Evolutionary conservation across 148 eudicot species (phyloP).

Genomic region (Cornus controversa): DNA sequence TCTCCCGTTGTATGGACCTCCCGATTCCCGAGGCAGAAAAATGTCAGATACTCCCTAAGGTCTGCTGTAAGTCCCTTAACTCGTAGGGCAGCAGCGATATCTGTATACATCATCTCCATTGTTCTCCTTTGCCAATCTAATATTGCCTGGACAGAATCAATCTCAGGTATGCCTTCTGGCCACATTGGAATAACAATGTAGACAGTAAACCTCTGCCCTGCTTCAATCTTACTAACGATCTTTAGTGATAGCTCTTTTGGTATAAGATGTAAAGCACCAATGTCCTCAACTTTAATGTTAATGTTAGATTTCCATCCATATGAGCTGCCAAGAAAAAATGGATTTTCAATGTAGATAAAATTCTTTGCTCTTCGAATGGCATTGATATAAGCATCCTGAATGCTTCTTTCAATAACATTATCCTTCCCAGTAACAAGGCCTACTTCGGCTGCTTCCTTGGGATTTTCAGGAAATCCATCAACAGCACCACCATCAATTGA

Average conservation of each 20-base stretch:
- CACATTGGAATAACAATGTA: slow-evolving; percentile 89
- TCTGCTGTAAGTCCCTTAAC: slow-evolving; percentile 35
- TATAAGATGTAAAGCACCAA: slow-evolving; percentile 68
- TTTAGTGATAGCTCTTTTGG: slow-evolving; percentile 81
- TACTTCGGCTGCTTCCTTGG: slow-evolving; percentile 27
- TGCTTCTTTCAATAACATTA: slow-evolving; percentile 60
- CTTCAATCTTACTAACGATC: slow-evolving; percentile 64
- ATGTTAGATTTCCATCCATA: slow-evolving; percentile 56
- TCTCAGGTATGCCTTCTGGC: slow-evolving; percentile 91
- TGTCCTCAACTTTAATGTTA: slow-evolving; percentile 35
- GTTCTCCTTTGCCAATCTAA: slow-evolving; percentile 77
- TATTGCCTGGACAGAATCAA: slow-evolving; percentile 73
- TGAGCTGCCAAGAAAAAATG: slow-evolving; percentile 86
- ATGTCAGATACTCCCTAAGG: slow-evolving; percentile 54
- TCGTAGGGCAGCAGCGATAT: slow-evolving; percentile 48
- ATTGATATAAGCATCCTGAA: slow-evolving; percentile 76
- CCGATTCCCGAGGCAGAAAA: slow-evolving; percentile 81
- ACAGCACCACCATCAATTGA: slow-evolving; percentile 82
- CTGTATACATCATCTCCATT: slow-evolving; percentile 90
- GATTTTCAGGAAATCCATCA: slow-evolving; percentile 44
- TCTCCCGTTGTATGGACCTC: slow-evolving; percentile 43
- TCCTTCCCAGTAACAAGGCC: slow-evolving; percentile 66
- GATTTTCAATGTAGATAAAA: slow-evolving; percentile 86
- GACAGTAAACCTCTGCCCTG: slow-evolving; percentile 66
- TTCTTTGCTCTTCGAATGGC: slow-evolving; percentile 74